Evolutionary conservation across 352 stramenopile genomes (phyloP).

Genomic region (Pythium dissotocum): DNA sequence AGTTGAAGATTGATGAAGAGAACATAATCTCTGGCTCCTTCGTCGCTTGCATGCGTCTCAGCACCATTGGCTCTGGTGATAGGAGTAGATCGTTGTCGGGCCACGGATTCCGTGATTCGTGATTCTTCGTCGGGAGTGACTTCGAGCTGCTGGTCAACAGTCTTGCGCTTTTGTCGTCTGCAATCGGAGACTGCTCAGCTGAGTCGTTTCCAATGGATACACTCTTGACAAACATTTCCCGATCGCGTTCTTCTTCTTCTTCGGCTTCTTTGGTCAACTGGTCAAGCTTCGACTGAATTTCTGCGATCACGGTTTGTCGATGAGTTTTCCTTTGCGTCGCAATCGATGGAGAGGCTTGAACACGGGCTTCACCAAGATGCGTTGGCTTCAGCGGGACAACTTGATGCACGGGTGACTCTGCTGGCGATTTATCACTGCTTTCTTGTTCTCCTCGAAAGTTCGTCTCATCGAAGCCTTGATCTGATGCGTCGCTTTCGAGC

Average conservation of each 20-base stretch:
- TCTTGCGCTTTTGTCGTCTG: neutral
- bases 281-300: constrained; percentile 29
- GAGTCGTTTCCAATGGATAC: neutral
- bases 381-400: neutral
- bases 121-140: neutral
- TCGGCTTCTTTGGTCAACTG: constrained; percentile 20
- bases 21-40: constrained; percentile 29
- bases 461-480: neutral
- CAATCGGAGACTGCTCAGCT: neutral
- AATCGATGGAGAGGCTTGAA: neutral
- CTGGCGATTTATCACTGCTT: neutral
- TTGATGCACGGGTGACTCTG: neutral
- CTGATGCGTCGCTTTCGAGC: neutral
- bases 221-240: constrained; percentile 11
- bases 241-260: constrained; percentile 20
- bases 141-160: no score
- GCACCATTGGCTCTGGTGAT: constrained; percentile 30
- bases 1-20: constrained; percentile 30
- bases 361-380: neutral
- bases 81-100: constrained; percentile 18
- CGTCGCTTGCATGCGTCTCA: constrained; percentile 10
- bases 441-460: neutral
- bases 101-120: constrained; percentile 7
- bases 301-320: constrained; percentile 19
- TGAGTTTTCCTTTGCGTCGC: constrained; percentile 7